Percentiles rank a stretch among this genome's conserved stretches.
These are phyloP conservation scores for Copromyces sp. DNA, from an alignment of 495 filamentous ascomycete species.

Conservation along the genomic window DNA sequence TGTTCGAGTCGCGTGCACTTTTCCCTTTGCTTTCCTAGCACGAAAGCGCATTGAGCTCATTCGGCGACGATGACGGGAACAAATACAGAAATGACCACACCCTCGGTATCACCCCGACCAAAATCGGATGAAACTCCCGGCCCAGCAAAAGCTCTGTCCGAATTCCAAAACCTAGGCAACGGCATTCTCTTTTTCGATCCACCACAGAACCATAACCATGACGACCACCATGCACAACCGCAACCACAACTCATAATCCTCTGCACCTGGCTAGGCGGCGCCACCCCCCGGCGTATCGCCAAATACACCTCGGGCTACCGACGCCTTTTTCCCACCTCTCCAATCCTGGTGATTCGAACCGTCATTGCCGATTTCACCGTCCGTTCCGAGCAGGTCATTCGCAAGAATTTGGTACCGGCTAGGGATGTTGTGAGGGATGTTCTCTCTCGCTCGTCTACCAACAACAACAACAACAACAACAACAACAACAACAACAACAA, in stretches of 20 bases:
- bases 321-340: constrained; percentile 26
- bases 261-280: constrained; percentile 34
- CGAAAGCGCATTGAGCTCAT: neutral
- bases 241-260: constrained; percentile 27
- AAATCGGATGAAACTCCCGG: neutral
- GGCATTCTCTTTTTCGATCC: neutral
- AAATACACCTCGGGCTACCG: constrained; percentile 37
- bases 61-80: neutral
- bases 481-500: too few species aligned
- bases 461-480: too few species aligned
- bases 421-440: neutral
- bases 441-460: neutral
- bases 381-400: neutral
- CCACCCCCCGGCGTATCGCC: constrained; percentile 24
- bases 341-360: constrained; percentile 26
- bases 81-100: neutral
- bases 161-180: neutral
- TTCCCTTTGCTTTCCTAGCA: neutral
- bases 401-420: neutral
- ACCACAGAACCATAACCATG: neutral
- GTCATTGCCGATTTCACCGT: constrained; percentile 13
- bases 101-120: neutral
- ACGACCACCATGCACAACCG: neutral
- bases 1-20: neutral
- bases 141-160: neutral